Evolutionary conservation across 345 rosid species (phyloP).

Genomic region (Moricandia moricandioides): DNA sequence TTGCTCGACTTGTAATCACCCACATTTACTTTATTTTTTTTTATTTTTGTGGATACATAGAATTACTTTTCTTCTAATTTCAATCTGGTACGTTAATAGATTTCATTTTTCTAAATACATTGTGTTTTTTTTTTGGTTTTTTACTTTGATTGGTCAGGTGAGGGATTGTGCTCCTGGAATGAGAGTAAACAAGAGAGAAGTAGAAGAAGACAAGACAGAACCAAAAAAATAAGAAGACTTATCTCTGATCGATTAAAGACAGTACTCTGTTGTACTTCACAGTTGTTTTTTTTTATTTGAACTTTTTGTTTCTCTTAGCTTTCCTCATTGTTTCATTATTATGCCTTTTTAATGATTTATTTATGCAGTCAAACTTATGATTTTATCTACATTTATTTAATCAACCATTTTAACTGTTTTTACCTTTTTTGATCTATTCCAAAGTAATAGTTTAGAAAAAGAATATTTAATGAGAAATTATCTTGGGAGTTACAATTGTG

Average conservation of each 20-base stretch:
- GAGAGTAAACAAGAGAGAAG: slow-evolving; percentile 7
- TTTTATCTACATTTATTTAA: background rate
- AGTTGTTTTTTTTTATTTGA: background rate
- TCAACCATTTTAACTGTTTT: background rate
- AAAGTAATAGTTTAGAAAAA: background rate
- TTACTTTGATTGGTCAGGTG: slow-evolving; percentile 3
- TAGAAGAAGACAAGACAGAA: slow-evolving; percentile 14
- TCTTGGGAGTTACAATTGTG: too few relatives aligned
- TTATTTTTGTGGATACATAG: background rate
- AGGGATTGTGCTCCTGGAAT: background rate
- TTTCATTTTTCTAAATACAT: background rate
- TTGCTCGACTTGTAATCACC: slow-evolving; percentile 20
- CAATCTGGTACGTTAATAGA: background rate
- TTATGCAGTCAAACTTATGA: background rate
- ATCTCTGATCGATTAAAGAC: slow-evolving; percentile 3
- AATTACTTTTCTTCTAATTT: background rate
- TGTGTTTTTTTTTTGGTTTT: background rate
- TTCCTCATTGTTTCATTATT: background rate
- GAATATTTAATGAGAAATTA: too few relatives aligned
- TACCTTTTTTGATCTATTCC: background rate
- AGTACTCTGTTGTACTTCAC: background rate
- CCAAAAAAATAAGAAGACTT: slow-evolving; percentile 12
- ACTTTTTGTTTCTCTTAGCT: background rate
- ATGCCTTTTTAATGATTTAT: background rate
- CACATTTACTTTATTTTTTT: background rate